phyloP scores from a whole-genome alignment of 2,329 filamentous ascomycete species.

The Emmonsiellopsis sp. region DNA sequence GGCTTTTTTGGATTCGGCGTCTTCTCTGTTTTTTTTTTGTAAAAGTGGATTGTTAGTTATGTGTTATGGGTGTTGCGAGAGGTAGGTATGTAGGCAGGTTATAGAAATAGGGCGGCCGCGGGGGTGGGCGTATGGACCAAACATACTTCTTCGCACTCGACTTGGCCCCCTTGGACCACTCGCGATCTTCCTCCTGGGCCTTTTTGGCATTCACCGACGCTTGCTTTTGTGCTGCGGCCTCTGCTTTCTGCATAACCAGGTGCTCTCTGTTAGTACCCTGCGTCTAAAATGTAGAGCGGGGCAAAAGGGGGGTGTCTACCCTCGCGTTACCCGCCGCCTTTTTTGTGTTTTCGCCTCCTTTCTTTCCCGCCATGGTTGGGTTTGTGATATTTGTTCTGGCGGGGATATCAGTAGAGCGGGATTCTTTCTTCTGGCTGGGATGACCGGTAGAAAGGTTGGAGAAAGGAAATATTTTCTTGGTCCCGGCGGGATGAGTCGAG shows the following conservation, averaged over 20 bases:
- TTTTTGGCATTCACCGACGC: conserved; percentile 59
- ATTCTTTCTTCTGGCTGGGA: too few relatives aligned
- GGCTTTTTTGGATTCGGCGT: conserved; percentile 72
- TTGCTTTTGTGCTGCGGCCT: conserved; percentile 70
- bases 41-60: neutral
- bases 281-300: neutral
- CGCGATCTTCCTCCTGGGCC: conserved; percentile 56
- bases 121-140: neutral
- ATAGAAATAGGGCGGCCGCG: too few relatives aligned
- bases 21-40: conserved; percentile 52
- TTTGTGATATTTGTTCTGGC: too few relatives aligned
- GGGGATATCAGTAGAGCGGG: too few relatives aligned
- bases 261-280: neutral
- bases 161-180: conserved; percentile 85
- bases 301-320: conserved; percentile 19
- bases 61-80: neutral
- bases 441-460: too few relatives aligned
- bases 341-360: conserved; percentile 66
- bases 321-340: conserved; percentile 77
- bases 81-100: too few relatives aligned
- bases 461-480: neutral
- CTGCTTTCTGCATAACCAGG: conserved; percentile 62
- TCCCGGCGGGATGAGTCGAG: too few relatives aligned
- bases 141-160: conserved; percentile 76
- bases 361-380: conserved; percentile 61